Percentiles rank a stretch among this genome's conserved stretches.
These are phyloP conservation scores for Spiraea crenata DNA, from an alignment of 331 rosid genomes.

Conservation along the genomic window DNA sequence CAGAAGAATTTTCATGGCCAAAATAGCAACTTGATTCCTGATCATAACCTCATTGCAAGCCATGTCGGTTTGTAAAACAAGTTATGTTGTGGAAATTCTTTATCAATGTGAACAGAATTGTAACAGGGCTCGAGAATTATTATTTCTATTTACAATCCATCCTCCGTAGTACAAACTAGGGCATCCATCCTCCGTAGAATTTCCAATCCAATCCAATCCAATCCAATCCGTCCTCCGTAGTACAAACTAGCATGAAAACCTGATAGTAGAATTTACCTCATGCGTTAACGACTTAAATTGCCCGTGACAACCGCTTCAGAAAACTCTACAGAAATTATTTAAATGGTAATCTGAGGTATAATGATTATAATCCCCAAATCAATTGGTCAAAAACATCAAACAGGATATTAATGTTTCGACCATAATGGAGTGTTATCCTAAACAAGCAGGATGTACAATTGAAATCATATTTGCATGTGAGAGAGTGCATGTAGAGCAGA, in stretches of 20 bases:
- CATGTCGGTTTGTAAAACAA: too few species aligned
- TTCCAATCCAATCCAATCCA: too few species aligned
- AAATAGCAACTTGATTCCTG: slow-evolving; percentile 13
- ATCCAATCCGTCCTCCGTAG: too few species aligned
- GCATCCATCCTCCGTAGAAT: too few species aligned
- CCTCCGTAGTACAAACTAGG: background rate
- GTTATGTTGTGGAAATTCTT: background rate
- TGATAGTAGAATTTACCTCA: background rate
- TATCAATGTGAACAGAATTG: background rate
- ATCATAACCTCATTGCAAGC: background rate
- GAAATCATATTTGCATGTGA: slow-evolving; percentile 8
- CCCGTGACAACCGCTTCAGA: background rate
- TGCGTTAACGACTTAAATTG: background rate
- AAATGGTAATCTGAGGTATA: background rate
- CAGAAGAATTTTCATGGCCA: slow-evolving; percentile 38
- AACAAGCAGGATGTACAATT: slow-evolving; percentile 23
- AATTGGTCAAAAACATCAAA: slow-evolving; percentile 1
- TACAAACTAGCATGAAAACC: background rate
- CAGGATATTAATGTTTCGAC: background rate
- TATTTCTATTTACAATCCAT: too few species aligned
- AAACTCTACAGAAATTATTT: background rate
- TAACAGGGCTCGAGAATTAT: too few species aligned
- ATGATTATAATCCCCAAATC: background rate
- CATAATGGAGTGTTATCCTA: background rate
- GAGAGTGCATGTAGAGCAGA: slow-evolving; percentile 21